Evolutionary conservation across 257 asterid genomes (phyloP).

Genomic region (Lavandula angustifolia): DNA sequence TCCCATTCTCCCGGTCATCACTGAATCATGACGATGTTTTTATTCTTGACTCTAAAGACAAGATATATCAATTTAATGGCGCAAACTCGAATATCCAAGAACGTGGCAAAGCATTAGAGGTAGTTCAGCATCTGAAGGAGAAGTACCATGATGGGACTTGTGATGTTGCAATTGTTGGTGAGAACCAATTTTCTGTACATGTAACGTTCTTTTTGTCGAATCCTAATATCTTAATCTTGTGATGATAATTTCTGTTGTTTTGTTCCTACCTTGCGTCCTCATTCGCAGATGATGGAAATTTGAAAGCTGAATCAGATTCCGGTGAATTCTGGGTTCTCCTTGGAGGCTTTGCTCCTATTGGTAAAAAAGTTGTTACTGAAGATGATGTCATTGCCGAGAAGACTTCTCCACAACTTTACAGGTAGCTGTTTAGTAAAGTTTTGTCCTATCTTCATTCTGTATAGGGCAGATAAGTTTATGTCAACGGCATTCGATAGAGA

Average conservation of each 20-base stretch:
- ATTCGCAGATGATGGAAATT: slow-evolving; percentile 84
- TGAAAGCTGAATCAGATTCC: slow-evolving; percentile 92
- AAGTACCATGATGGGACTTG: slow-evolving; percentile 89
- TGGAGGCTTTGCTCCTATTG: slow-evolving; percentile 98
- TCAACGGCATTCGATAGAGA: too few species aligned
- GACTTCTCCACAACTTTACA: slow-evolving; percentile 70
- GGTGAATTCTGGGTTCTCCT: slow-evolving; percentile 99
- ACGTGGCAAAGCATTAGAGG: slow-evolving; percentile 94
- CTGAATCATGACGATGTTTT: slow-evolving; percentile 93
- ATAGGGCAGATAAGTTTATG: too few species aligned
- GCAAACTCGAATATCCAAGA: slow-evolving; percentile 95
- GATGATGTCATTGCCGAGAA: slow-evolving; percentile 82
- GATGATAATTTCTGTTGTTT: too few species aligned
- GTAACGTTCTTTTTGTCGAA: not conserved
- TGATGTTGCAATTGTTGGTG: slow-evolving; percentile 94
- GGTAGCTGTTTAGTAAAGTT: slow-evolving; percentile 40
- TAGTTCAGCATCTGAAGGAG: slow-evolving; percentile 85
- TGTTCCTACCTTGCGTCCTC: slow-evolving; percentile 20
- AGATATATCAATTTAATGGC: slow-evolving; percentile 95
- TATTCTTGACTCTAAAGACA: slow-evolving; percentile 81
- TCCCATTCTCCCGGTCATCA: slow-evolving; percentile 92
- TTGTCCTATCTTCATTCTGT: too few species aligned
- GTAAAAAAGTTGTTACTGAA: slow-evolving; percentile 75
- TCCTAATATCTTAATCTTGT: slow-evolving; percentile 7
- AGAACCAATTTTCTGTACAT: slow-evolving; percentile 19